Percentiles rank a stretch among this genome's conserved stretches.
phyloP scores from a whole-genome alignment of 116 monocot genomes.

The Trichopus zeylanicus region DNA sequence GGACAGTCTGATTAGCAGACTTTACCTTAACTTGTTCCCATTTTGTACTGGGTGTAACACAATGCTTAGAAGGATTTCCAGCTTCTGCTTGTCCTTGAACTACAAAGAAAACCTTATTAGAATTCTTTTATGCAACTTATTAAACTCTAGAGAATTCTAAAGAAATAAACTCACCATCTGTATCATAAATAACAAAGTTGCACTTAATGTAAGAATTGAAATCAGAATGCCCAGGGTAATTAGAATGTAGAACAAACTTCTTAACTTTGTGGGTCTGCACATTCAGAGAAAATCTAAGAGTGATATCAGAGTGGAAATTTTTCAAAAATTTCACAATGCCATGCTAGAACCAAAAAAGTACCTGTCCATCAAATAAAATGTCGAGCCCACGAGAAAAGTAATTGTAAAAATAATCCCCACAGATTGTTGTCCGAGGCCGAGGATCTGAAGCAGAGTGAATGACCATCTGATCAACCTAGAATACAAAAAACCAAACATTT shows the following conservation, averaged over 20 bases:
- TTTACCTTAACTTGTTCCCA: conserved; percentile 97
- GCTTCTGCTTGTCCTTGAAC: conserved; percentile 40
- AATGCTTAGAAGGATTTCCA: conserved; percentile 36
- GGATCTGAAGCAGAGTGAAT: conserved; percentile 95
- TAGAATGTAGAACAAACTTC: conserved; percentile 94
- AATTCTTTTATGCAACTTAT: not conserved
- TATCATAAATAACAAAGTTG: conserved; percentile 83
- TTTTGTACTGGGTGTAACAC: conserved; percentile 72
- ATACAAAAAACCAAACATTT: conserved; percentile 2
- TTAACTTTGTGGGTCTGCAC: conserved; percentile 88
- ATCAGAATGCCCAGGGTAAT: conserved; percentile 91
- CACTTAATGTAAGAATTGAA: conserved; percentile 91
- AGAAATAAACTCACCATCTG: conserved; percentile 38
- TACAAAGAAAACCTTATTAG: conserved; percentile 25
- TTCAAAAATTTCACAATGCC: not conserved
- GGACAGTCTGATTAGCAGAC: not conserved
- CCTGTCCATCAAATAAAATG: conserved; percentile 96
- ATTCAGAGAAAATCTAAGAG: not conserved
- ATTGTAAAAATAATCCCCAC: conserved; percentile 97
- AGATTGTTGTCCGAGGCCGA: conserved; percentile 72
- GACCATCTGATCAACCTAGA: conserved; percentile 95
- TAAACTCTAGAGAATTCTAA: not conserved
- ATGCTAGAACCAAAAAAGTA: conserved; percentile 12
- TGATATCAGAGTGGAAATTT: not conserved
- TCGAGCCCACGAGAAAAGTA: conserved; percentile 91